Percentiles rank a stretch among this genome's conserved stretches.
phyloP scores from a whole-genome alignment of 768 basidiomycete species.

The Boletus vermiculosoides region DNA sequence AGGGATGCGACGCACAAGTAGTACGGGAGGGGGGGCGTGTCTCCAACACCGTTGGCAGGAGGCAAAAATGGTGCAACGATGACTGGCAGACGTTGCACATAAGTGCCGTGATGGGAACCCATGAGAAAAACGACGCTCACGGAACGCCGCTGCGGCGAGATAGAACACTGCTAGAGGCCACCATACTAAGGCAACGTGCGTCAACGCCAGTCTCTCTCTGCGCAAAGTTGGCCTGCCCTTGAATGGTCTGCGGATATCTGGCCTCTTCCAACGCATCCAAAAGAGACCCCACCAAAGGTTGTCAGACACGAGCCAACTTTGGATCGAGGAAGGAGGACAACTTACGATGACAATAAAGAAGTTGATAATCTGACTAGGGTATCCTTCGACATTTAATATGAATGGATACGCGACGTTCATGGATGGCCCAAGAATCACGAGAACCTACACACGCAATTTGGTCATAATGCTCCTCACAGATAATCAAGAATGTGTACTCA shows the following conservation, averaged over 20 bases:
- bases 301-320: constrained; percentile 9
- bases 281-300: constrained; percentile 44
- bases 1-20: constrained; percentile 42
- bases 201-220: constrained; percentile 4
- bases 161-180: constrained; percentile 55
- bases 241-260: constrained; percentile 49
- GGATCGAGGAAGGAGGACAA: constrained; percentile 12
- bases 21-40: constrained; percentile 60
- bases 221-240: constrained; percentile 35
- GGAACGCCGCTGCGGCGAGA: constrained; percentile 48
- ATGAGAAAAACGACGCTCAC: constrained; percentile 32
- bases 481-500: constrained; percentile 13
- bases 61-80: constrained; percentile 55
- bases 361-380: constrained; percentile 53
- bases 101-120: background rate
- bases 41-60: constrained; percentile 54
- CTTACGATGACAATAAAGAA: constrained; percentile 52
- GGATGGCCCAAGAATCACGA: constrained; percentile 54
- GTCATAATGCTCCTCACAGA: background rate
- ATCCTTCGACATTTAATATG: constrained; percentile 52
- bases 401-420: constrained; percentile 55
- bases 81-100: constrained; percentile 30
- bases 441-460: constrained; percentile 34
- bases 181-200: constrained; percentile 41
- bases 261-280: constrained; percentile 53